Percentiles rank a stretch among this genome's conserved stretches.
phyloP scores from a whole-genome alignment of 2,329 filamentous ascomycete species.

The Exophiala bonariae region DNA sequence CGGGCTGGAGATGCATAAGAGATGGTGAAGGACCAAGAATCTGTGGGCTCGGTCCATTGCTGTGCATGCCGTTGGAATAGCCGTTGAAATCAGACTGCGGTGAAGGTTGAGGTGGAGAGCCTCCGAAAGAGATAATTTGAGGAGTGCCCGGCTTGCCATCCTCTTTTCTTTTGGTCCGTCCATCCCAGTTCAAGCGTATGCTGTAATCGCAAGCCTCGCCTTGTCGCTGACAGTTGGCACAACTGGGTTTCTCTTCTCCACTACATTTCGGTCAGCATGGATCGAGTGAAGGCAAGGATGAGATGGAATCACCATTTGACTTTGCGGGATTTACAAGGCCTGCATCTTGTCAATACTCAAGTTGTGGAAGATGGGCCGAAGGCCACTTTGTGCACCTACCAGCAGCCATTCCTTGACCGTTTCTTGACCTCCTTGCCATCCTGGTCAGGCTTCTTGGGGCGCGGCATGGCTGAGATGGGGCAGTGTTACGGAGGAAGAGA shows the following conservation, averaged over 20 bases:
- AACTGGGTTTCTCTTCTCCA: conserved; percentile 73
- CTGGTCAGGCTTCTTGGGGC: conserved; percentile 55
- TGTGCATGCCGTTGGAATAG: conserved; percentile 15
- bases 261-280: conserved; percentile 33
- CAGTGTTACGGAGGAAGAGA: conserved; percentile 17
- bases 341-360: conserved; percentile 34
- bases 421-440: conserved; percentile 64
- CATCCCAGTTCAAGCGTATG: conserved; percentile 79
- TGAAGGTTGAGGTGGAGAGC: conserved; percentile 8
- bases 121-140: conserved; percentile 35
- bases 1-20: not conserved
- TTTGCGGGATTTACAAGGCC: conserved; percentile 78
- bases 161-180: conserved; percentile 62
- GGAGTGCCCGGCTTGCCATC: conserved; percentile 32
- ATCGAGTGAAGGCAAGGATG: not conserved
- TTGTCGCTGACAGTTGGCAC: conserved; percentile 70
- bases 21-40: conserved; percentile 4
- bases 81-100: conserved; percentile 13
- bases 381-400: conserved; percentile 42
- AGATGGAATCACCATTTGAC: conserved; percentile 64
- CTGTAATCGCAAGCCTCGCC: conserved; percentile 78
- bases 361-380: not conserved
- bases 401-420: conserved; percentile 68
- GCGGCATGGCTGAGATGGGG: conserved; percentile 53
- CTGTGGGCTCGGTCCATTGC: conserved; percentile 10